Conservation (phyloP, 2,329 filamentous ascomycete species). For the Diaporthe citrichinensis region DNA sequence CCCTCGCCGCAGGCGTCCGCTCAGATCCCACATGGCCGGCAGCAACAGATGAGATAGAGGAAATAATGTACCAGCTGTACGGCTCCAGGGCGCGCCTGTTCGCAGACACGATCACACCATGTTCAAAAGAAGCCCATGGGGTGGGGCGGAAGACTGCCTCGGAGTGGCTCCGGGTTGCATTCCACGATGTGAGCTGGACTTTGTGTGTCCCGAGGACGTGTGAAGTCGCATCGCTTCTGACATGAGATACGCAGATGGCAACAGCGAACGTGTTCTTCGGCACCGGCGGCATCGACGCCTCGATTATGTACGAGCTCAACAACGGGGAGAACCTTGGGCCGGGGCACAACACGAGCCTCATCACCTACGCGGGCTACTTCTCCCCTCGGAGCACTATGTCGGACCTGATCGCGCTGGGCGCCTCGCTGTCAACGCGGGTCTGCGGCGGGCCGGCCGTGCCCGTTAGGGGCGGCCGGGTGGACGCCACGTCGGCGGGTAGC, state of each 20-base stretch:
- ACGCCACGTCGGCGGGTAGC: slow-evolving; percentile 63
- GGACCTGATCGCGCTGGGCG: slow-evolving; percentile 71
- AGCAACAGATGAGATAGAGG: slow-evolving; percentile 72
- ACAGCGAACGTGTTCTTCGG: slow-evolving; percentile 64
- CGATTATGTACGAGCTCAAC: slow-evolving; percentile 70
- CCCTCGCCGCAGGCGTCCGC: slow-evolving; percentile 51
- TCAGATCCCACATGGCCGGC: slow-evolving; percentile 74
- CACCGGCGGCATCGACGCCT: slow-evolving; percentile 70
- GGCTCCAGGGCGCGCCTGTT: slow-evolving; percentile 70
- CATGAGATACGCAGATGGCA: slow-evolving; percentile 56
- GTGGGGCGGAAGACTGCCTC: slow-evolving; percentile 71
- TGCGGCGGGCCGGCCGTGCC: slow-evolving; percentile 71
- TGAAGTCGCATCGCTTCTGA: background rate
- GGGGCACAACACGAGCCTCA: slow-evolving; percentile 67
- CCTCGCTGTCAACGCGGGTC: slow-evolving; percentile 70
- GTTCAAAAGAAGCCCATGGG: slow-evolving; percentile 65
- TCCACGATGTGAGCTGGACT: slow-evolving; percentile 63
- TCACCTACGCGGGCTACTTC: slow-evolving; percentile 67
- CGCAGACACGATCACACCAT: slow-evolving; percentile 69
- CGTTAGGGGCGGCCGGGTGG: slow-evolving; percentile 66
- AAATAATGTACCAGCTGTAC: slow-evolving; percentile 72
- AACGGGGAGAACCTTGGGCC: slow-evolving; percentile 70
- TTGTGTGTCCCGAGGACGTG: background rate
- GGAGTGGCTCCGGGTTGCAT: slow-evolving; percentile 73
- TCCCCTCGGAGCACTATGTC: slow-evolving; percentile 66